Evolutionary conservation across 352 stramenopile genomes (phyloP), one percentile per base, ranked within the genome.

Genomic region (Blastocystis sp.): DNA sequence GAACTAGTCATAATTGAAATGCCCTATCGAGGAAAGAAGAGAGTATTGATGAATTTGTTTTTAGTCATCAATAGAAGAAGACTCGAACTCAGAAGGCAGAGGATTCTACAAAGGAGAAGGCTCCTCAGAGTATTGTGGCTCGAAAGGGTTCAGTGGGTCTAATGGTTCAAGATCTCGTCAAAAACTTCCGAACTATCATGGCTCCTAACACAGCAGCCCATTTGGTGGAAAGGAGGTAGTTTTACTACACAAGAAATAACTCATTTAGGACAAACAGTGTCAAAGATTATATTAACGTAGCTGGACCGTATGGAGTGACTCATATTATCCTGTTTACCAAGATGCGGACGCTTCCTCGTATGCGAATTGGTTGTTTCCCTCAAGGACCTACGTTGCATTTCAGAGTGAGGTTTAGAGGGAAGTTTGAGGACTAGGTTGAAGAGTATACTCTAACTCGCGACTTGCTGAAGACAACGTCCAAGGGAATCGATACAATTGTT

Each of bases 261-360:
- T n/a, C 52, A 35, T 16, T 6, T 57, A 86, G 75, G 73, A 57
- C 57, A 24, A 95, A 94, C 81, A 91, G 57, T 21, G n/a, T 96
- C 80, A 95, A 96, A 88, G 94, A 97, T 88, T 97, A 95, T 90
- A 90, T 95, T 54, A 90, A 92, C 42, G 92, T 98, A 19, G 94
- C 93, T 27, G 91, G 92, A 11, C 92, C 94, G 9, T 90, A 98
- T 63, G 95, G 95, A 24, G 91, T 98, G 74, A 97, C 95, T n/a
- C 96, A 98, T 90, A 96, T 98, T 56, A 89, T 98, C 56, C 93
- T 96, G 19, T 94, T 98, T 63, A 96, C 92, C 12, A 93, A 96
- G 91, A 98, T 95, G 57, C 91, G 96, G 43, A 91, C 90, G 29
- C 90, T 92, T 66, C 93, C 97, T 14, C 97, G 95, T 89, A 91